phyloP scores from a whole-genome alignment of 768 basidiomycete species.

The Leccinum longicurvipes region DNA sequence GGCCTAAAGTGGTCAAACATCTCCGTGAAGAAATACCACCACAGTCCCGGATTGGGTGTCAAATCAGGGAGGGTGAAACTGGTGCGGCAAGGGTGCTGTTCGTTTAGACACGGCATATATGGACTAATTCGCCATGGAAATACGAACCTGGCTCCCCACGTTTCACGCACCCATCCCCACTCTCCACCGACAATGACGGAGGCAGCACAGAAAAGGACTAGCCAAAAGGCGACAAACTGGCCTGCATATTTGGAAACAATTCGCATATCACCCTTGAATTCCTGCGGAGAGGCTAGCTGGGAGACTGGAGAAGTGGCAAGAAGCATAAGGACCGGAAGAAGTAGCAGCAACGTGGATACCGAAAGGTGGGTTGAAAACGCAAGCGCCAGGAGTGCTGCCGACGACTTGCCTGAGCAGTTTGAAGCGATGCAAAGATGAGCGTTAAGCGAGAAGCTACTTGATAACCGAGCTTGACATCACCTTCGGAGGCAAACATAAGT shows the following conservation, averaged over 20 bases:
- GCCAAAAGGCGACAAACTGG: conserved; percentile 53
- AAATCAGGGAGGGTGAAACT: conserved; percentile 85
- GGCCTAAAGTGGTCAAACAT: conserved; percentile 98
- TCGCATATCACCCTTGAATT: conserved; percentile 19
- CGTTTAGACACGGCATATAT: not conserved
- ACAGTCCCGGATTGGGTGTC: conserved; percentile 90
- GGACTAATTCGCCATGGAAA: not conserved
- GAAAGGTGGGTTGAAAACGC: conserved; percentile 73
- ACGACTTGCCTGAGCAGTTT: conserved; percentile 46
- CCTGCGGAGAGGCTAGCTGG: conserved; percentile 58
- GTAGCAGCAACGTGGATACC: conserved; percentile 62
- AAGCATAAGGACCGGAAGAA: conserved; percentile 65
- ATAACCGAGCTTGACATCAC: conserved; percentile 36
- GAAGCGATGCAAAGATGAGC: not conserved
- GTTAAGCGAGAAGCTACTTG: not conserved
- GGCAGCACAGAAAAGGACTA: conserved; percentile 40
- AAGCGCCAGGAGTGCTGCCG: conserved; percentile 59
- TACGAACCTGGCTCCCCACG: conserved; percentile 80
- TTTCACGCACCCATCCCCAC: conserved; percentile 67
- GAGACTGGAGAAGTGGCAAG: conserved; percentile 61
- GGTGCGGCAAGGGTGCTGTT: not conserved
- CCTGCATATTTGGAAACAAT: conserved; percentile 28
- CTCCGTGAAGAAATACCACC: conserved; percentile 99
- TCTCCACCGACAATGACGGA: conserved; percentile 59
- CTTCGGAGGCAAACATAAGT: conserved; percentile 67